Percentiles rank a stretch among this genome's conserved stretches.
These are phyloP conservation scores for Bacterosira constricta DNA, from an alignment of 108 stramenopile species.

Conservation along the genomic window DNA sequence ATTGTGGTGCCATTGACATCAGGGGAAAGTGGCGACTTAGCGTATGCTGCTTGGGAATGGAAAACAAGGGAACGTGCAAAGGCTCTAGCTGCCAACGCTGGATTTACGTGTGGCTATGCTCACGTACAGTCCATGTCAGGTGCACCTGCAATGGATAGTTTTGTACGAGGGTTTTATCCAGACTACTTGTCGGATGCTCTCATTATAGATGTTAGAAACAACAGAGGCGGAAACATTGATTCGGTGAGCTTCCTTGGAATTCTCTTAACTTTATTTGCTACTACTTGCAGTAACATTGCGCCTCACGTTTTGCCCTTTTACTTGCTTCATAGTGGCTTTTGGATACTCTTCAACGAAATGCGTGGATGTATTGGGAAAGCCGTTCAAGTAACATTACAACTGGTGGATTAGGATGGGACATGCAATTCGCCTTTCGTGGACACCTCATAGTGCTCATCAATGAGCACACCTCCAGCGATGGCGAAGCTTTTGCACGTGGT, in stretches of 20 bases:
- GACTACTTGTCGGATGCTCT: conserved; percentile 77
- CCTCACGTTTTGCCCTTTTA: too few species aligned
- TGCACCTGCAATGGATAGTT: conserved; percentile 62
- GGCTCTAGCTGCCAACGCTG: conserved; percentile 49
- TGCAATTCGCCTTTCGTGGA: conserved; percentile 76
- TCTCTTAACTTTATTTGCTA: too few species aligned
- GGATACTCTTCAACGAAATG: conserved; percentile 65
- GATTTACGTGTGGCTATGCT: conserved; percentile 73
- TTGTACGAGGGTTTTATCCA: conserved; percentile 71
- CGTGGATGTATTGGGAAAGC: conserved; percentile 78
- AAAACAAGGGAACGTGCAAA: conserved; percentile 61
- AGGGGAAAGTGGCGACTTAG: conserved; percentile 40
- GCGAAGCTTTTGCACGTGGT: conserved; percentile 73
- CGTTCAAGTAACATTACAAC: conserved; percentile 48
- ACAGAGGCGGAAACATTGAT: conserved; percentile 78
- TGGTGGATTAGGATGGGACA: conserved; percentile 73
- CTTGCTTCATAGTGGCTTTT: too few species aligned
- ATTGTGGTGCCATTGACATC: conserved; percentile 59
- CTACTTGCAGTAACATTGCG: too few species aligned
- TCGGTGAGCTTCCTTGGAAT: too few species aligned
- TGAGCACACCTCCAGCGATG: conserved; percentile 75
- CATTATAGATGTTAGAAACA: conserved; percentile 76
- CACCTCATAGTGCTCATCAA: conserved; percentile 77
- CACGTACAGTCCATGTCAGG: conserved; percentile 69
- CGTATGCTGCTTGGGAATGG: conserved; percentile 77